Evolutionary conservation across 192 early-diverging fungal genomes (phyloP), one percentile per base, ranked within the genome.

Genomic region (Gonapodya sp.): DNA sequence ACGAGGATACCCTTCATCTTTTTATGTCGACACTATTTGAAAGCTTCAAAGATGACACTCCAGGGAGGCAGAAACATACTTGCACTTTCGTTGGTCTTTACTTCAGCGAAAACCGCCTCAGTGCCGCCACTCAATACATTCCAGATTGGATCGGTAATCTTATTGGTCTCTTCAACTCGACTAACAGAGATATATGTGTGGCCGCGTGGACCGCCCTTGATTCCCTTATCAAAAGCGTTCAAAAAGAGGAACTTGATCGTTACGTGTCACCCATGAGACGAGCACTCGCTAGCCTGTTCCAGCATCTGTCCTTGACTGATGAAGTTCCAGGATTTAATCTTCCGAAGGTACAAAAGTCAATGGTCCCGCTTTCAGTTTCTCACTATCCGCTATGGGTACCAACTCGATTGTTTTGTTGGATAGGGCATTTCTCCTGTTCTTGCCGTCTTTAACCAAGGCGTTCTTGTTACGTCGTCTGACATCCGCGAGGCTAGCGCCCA

Each of bases 401-500:
- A 16, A n/a, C n/a, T n/a, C n/a, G n/a, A n/a, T n/a, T n/a, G n/a
- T n/a, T n/a, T 81, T 14, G 16, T 34, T 32, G 18, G 14, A 1
- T 84, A 87, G 87, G 96, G 97, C 80, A 89, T 98, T 81, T 91
- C 93, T 0, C 95, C 97, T 0, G 80, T 99, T 78, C 86, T 99
- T 80, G 93, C 95, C 35, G 94, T 98, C 81, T 95, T 97, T 87
- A 87, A 94, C 77, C 95, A 98, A 85, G 96, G 96, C 18, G 89
- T 99, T 35, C 92, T 98, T 90, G 91, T 94, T 81, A 95, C 96
- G 18, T 86, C 91, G 35, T 64, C 94, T 1, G 94, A 96, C 78
- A 89, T 89, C 64, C 93, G 96, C 74, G 96, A 98, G 86, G 91
- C 91, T 36, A 89, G 95, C 33, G 95, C 96, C 72, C 86, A 93